Evolutionary conservation across 192 early-diverging fungal species (phyloP), one percentile per base, ranked within the genome.

Genomic region (Chytriomyces sp.): DNA sequence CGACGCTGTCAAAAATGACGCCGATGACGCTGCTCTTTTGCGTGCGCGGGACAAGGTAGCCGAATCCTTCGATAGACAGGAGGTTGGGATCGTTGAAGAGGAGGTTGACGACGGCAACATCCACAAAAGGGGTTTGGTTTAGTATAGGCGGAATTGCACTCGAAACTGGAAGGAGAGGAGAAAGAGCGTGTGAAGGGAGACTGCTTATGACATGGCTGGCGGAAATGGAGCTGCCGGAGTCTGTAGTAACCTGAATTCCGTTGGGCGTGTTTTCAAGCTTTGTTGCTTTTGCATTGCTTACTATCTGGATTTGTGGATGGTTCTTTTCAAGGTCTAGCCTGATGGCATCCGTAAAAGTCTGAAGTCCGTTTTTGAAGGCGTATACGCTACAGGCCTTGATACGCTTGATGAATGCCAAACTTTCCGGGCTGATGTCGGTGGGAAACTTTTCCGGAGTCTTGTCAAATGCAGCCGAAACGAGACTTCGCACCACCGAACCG

Each of bases 31-130:
- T 59, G 3, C 89, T 81, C 31, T 77, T 80, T 22, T 88, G 84
- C 0, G 88, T 83, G 17, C 81, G 77, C 4, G 96, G 96, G 12
- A 93, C 88, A 26, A 98, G 84, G 68, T 92, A 96, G 5, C 96
- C 96, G 81, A 98, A 98, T 1, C 96, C 96, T 52, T 89, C 83
- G 10, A 91, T 82, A 0, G 85, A 81, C 5, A 92, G 80, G 1
- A 87, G 66, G 25, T 78, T 55, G 6, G 77, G 68, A 10, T 73
- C 76, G 7, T 76, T 31, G 64, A 89, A 97, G 0, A 89, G 85
- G 10, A 96, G 76, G 64, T 96, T 97, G 12, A 93, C 92, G 3
- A 95, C 92, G 0, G 89, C 94, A 4, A 98, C 94, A 39, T 85
- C 84, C 4, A 91, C 90, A 25, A 84, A 83, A 10, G 88, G 89